Evolutionary conservation across 305 asterid species (phyloP), one percentile per base, ranked within the genome.

Genomic region (Fraxinus nigra): DNA sequence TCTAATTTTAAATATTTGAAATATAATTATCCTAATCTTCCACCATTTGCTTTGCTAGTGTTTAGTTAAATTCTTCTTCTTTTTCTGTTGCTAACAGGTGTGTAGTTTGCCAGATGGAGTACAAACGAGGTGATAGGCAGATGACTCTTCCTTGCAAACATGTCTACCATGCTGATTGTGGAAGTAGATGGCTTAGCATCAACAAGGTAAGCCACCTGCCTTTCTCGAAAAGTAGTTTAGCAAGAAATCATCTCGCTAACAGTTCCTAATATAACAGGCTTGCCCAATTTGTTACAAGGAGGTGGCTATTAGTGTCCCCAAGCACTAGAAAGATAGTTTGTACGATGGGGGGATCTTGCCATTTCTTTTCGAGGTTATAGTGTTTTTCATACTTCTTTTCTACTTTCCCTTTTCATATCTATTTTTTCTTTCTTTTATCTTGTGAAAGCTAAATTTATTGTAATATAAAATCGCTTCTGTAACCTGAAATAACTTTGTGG

Each of bases 91-190:
- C 37, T 26, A 28, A 67, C 38, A 94, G 98, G 93, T 95, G 98
- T 82, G 98, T 95, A 61, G 90, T 95, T 84, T 95, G 98, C 90
- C 98, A 93, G 89, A 92, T 95, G 98, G 98, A 93, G 87, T 95
- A 95, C 83, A 95, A 95, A 82, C 87, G 98, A 84, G 92, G 95
- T 5, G 97, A 93, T 32, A 83, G 85, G 83, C 93, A 87, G 84
- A 88, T 93, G 83, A 92, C 90, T 80, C 98, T 95, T 90, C 98
- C 98, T 7, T 95, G 98, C 91, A 95, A 91, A 83, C 98, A 93
- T 77, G 84, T 85, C 72, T 95, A 95, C 89, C 98, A 95, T 84
- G 87, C 87, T 16, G 83, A 84, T 79, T 95, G 98, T 86, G 97
- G 98, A 79, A 90, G 91, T 87, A 90, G 89, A 90, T 95, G 98